Evolutionary conservation across 139 green algal species (phyloP), one percentile per base, ranked within the genome.

Genomic region (Eudorina sp.): DNA sequence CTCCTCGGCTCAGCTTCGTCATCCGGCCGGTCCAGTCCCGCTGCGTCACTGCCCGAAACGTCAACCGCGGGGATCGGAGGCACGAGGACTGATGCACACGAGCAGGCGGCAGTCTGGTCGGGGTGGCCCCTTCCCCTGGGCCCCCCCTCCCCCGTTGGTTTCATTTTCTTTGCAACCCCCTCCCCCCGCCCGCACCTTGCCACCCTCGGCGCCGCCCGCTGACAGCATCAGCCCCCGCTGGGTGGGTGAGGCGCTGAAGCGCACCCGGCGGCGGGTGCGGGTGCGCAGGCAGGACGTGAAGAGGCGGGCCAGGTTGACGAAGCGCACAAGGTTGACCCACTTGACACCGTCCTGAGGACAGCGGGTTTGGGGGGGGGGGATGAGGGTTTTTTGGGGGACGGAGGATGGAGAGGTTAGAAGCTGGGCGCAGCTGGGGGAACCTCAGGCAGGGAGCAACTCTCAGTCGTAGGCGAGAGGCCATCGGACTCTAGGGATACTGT

Each of bases 291-390:
- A 88, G 45, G 66, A 21, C 18, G 64, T 51, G 68, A 88, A 82
- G 36, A 88, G 48, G 25, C 69, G 68, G 16, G 51, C 38, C 41
- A 88, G 36, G 68, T 70, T 70, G 18, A 88, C 14, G 16, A 66
- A 69, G 7, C 62, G 66, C n/a, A 76, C 48, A 18, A 80, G 82
- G 62, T 88, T 86, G 21, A 87, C 40, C 64, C 81, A 87, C n/a
- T 60, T 60, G 11, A 87, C 66, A 9, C 64, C 62, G 60, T 87
- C 81, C 81, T 87, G 81, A 41, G 25, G 55, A 68, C 55, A n/a
- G n/a, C n/a, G n/a, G n/a, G n/a, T n/a, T n/a, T n/a, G n/a, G n/a
- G n/a, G n/a, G n/a, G n/a, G n/a, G n/a, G n/a, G n/a, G n/a, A n/a
- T n/a, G n/a, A n/a, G n/a, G n/a, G n/a, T n/a, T n/a, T n/a, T n/a